Base-by-base conservation (phyloP, 805 yeast species). In the Teunomyces gatunensis region DNA sequence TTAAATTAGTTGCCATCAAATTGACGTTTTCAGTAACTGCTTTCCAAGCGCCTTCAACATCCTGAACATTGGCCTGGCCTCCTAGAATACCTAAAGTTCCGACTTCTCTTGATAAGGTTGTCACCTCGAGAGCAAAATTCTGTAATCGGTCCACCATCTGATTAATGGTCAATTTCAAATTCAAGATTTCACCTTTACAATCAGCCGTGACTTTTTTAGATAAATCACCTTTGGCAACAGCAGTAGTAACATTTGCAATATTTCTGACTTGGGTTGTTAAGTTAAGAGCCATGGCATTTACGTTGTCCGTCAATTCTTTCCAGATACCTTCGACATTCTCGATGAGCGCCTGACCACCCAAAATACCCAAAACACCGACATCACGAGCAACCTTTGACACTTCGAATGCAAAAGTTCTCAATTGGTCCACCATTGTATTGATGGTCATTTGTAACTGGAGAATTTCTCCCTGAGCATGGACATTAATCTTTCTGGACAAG, bases 401-500 rank as follows among this genome's bases (percentile, higher is more conserved):
- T 65, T 89, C 96, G 55, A 86, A 85, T 1, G 94, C 92, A 68
- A 87, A 87, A 20, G 85, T 83, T 56, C 91, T 73, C 55, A 87
- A 77, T 63, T 87, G 94, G 61, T 86, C 92, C 67, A 87, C 94
- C 94, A 87, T 89, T 49, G 90, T 81, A 61, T 89, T 89, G 58
- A 88, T 88, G 6, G 95, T 89, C 71, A 85, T 86, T 63, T 88
- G 96, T 52, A 89, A 75, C 57, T 86, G 92, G 48, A 87, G 72
- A 52, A 88, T 89, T 68, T 88, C 96, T 42, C 96, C 96, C 64
- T 89, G 96, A 6, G 96, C 96, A 65, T 88, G 92, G 11, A 89
- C 96, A 63, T 87, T 87, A 60, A 89, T 88, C 60, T 88, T 87
- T 44, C 90, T 73, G 0, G 90, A 83, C 54, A 88, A 71, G 64